Evolutionary conservation across 257 asterid genomes (phyloP).

Genomic region (Thymus mandschuricus): DNA sequence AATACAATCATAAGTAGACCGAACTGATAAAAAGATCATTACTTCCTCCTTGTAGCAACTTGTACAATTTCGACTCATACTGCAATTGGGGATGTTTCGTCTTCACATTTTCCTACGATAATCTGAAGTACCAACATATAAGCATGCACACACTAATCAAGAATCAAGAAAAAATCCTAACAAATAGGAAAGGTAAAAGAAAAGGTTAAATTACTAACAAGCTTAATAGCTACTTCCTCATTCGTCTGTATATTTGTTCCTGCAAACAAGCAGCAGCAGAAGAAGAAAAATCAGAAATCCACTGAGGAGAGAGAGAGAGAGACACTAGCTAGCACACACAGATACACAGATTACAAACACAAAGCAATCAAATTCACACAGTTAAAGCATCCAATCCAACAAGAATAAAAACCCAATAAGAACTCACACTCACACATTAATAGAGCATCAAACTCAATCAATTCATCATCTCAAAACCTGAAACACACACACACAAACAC

Average conservation of each 20-base stretch:
- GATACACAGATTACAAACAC: background rate
- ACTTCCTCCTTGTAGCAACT: constrained; percentile 89
- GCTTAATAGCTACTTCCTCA: constrained; percentile 91
- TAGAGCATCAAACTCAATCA: constrained; percentile 4
- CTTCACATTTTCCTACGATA: constrained; percentile 80
- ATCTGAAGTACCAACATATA: too few species aligned
- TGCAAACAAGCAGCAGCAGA: constrained; percentile 24
- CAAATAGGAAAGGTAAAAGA: too few species aligned
- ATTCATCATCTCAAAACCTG: background rate
- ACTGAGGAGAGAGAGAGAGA: background rate
- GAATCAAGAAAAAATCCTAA: background rate
- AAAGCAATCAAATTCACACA: constrained; percentile 21
- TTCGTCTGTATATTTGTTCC: constrained; percentile 83
- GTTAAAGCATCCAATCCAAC: too few species aligned
- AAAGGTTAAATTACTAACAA: constrained; percentile 68
- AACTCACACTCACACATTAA: background rate
- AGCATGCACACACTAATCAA: too few species aligned
- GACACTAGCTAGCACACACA: background rate
- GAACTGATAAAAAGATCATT: constrained; percentile 35
- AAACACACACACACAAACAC: background rate
- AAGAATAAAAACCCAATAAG: background rate
- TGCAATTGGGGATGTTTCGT: constrained; percentile 80
- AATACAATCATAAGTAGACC: constrained; percentile 11
- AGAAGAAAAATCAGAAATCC: background rate
- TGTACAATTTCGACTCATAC: constrained; percentile 80